These are phyloP conservation scores for Chlamydomonas sp. DNA, from an alignment of 139 green algal genomes.

Conservation along the genomic window DNA sequence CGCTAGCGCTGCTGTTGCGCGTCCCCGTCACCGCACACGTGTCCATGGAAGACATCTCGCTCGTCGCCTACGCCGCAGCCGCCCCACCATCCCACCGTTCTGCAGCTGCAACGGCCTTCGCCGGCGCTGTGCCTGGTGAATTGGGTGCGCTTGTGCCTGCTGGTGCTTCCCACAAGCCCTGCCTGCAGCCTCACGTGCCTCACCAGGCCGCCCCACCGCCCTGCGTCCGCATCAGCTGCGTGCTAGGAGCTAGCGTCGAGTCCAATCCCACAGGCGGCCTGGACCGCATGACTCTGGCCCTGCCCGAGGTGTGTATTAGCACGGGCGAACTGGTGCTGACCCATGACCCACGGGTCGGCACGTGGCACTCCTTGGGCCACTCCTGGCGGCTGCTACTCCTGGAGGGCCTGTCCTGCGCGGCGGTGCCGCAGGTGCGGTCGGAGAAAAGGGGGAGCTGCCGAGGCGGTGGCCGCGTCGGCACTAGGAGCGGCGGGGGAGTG, in stretches of 20 bases:
- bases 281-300: slow-evolving; percentile 22
- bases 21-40: not conserved
- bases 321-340: slow-evolving; percentile 10
- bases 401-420: slow-evolving; percentile 32
- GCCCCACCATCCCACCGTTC: not conserved
- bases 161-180: too few species aligned
- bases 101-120: not conserved
- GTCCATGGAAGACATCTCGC: slow-evolving; percentile 9
- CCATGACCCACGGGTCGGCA: slow-evolving; percentile 25
- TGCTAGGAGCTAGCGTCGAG: slow-evolving; percentile 25
- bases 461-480: not conserved
- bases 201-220: too few species aligned
- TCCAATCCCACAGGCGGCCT: not conserved
- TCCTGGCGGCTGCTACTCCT: slow-evolving; percentile 19
- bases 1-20: slow-evolving; percentile 1
- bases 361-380: slow-evolving; percentile 6
- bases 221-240: too few species aligned
- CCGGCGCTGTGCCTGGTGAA: too few species aligned
- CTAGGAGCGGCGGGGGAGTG: not conserved
- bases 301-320: slow-evolving; percentile 14
- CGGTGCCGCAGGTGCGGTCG: slow-evolving; percentile 15
- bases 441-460: not conserved
- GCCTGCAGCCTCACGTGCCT: too few species aligned
- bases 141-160: too few species aligned
- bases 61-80: slow-evolving; percentile 10